phyloP scores from a whole-genome alignment of 192 early-diverging fungal species.

The Phycomyces nitens region DNA sequence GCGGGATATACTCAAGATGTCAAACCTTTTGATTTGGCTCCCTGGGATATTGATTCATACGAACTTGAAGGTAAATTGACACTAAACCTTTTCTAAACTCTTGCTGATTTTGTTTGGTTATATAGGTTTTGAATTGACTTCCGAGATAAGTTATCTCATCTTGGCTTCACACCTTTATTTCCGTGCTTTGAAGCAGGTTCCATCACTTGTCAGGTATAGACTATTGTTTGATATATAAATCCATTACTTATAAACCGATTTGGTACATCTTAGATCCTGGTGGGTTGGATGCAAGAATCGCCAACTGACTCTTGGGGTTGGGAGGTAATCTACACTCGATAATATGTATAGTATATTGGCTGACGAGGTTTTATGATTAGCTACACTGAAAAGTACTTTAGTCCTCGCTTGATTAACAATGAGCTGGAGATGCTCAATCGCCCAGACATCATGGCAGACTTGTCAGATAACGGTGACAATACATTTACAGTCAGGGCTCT shows the following conservation, averaged over 20 bases:
- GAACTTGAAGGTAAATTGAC: constrained; percentile 61
- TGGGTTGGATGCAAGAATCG: constrained; percentile 79
- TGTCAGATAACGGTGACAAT: constrained; percentile 50
- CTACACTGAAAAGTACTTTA: constrained; percentile 72
- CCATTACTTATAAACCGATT: not conserved
- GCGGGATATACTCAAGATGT: constrained; percentile 44
- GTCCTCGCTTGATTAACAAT: constrained; percentile 52
- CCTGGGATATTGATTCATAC: constrained; percentile 65
- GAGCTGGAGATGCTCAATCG: constrained; percentile 58
- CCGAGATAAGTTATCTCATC: constrained; percentile 56
- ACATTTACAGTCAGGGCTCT: constrained; percentile 59
- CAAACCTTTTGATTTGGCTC: constrained; percentile 60
- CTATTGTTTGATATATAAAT: not conserved
- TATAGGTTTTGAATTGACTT: constrained; percentile 42
- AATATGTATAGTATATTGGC: not conserved
- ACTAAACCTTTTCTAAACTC: too few relatives aligned
- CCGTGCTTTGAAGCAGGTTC: constrained; percentile 53
- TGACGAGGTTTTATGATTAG: constrained; percentile 28
- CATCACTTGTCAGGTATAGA: constrained; percentile 59
- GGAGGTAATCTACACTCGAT: constrained; percentile 46
- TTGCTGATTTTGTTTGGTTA: constrained; percentile 1
- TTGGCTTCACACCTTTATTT: constrained; percentile 77
- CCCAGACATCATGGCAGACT: constrained; percentile 39
- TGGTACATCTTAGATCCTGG: constrained; percentile 47
- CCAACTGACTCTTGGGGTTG: constrained; percentile 69